Evolutionary conservation across 306 rosid species (phyloP), one percentile per base, ranked within the genome.

Genomic region (Lathyrus aphaca): DNA sequence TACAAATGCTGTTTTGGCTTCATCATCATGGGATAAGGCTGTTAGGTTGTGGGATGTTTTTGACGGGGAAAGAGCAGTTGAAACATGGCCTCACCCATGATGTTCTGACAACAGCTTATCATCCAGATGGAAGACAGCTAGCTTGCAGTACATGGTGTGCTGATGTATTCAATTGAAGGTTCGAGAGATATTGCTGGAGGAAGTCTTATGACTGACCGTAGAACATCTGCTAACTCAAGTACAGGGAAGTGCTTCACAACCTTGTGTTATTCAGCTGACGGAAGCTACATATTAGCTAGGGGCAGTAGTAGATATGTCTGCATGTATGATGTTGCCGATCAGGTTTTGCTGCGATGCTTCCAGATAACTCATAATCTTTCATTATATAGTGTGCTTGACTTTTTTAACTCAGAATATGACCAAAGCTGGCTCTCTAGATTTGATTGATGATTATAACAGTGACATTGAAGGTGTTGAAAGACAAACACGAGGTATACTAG

Each of bases 21-120:
- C 99, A 45, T 88, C 99, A 6, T 91, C 99, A 69, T 86, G 94
- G 96, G 96, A 94, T 83, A 91, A 75, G 86, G 87, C 92, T 66
- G 88, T 91, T 72, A 78, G 96, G 64, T 43, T 94, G 84, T 94
- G 99, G 97, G 96, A 88, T 87, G 96, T 94, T 83, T 94, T 91
- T 78, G 83, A 91, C 49, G 83, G 89, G 8, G 91, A 91, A 75
- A 92, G 96, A 43, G 95, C 92, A 17, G 99, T 90, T 75, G 99
- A 94, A 85, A 82, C 96, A 43, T 83, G 89, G 68, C 54, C 80
- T 82, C 99, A 91, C 76, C 0, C 97, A 91, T 17, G 99, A 94
- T 77, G 95, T 94, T 84, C 97, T 91, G 62, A 86, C 96, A 0
- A 83, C 91, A 46, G 96, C 74, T 77, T 91, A 88, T 79, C 97